Base-by-base conservation (phyloP, 1,284 basidiomycete species). In the Pseudozyma sp. region DNA sequence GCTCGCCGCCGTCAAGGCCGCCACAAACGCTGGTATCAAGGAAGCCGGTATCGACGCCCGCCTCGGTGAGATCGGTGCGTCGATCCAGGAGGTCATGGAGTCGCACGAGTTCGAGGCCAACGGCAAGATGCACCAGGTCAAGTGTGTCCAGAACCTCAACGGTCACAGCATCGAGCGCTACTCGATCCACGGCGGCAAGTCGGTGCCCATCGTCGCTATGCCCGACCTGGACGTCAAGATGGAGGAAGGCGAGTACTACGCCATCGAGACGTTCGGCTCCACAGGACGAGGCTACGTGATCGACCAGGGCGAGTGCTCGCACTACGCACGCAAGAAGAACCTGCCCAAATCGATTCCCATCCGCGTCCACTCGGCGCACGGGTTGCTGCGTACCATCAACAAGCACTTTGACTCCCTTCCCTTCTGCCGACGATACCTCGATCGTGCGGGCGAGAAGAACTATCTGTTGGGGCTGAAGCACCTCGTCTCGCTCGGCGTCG, bases 211-310 rank as follows among this genome's bases (percentile, higher is more conserved):
- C 59, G 93, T 98, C 45, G 77, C 78, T n/a, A 93, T 92, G 85
- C 82, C 69, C 88, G 90, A 57, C 93, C 96, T 84, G 89, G 90
- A 80, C 46, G 94, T 92, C 19, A 97, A 94, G 87, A 99, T 99
- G 97, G 97, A 99, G 84, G 97, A 99, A 86, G 96, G 94, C 39
- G 97, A 99, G 84, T 97, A 97, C 85, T 99, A 94, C 84, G 97
- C 97, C 14, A 97, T 99, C 71, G 97, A 99, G 86, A 99, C 97
- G 0, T 99, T 99, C 85, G 97, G 97, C 24, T 93, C 92, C 29
- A 99, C 96, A 0, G 97, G 97, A n/a, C 88, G 92, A 44, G 97
- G 96, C 4, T 88, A 90, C 47, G 94, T 98, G n/a, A 88, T 93
- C 13, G 96, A 99, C 40, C 50, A 62, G 51, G 97, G 95, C 24